A percentile compares a stretch with the other conserved stretches of the same genome.
Conservation (phyloP, 495 filamentous ascomycete genomes). For the Elaphomyces granulatus region DNA sequence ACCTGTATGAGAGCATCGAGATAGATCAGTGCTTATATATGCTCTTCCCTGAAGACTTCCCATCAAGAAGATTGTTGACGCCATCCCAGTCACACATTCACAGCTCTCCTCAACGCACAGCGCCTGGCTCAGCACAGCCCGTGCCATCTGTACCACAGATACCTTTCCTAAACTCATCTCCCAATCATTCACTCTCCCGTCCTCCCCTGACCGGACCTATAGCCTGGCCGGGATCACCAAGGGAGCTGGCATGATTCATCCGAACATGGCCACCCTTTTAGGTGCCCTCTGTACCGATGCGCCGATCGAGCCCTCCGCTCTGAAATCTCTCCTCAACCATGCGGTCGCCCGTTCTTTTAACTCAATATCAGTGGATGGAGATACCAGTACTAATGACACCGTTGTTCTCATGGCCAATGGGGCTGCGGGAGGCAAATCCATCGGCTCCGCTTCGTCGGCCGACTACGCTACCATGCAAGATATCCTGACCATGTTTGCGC, state of each 20-base stretch:
- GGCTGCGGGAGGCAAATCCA: constrained; percentile 62
- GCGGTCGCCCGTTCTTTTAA: constrained; percentile 85
- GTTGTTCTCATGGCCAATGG: constrained; percentile 90
- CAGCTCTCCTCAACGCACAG: constrained; percentile 60
- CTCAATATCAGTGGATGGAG: constrained; percentile 91
- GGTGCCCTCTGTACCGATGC: constrained; percentile 91
- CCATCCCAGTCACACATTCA: constrained; percentile 60
- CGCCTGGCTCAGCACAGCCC: constrained; percentile 74
- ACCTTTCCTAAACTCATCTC: constrained; percentile 97
- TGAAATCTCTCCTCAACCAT: constrained; percentile 54
- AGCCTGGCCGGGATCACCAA: constrained; percentile 91
- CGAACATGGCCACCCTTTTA: constrained; percentile 95
- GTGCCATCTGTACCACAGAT: constrained; percentile 96
- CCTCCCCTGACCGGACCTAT: constrained; percentile 57
- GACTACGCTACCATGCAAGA: constrained; percentile 52
- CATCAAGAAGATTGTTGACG: constrained; percentile 74
- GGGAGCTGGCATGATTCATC: constrained; percentile 98
- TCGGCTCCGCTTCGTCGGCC: constrained; percentile 37
- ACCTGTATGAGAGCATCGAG: too few relatives aligned
- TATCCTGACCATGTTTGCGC: constrained; percentile 61
- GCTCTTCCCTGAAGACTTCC: constrained; percentile 43
- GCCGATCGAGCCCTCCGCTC: constrained; percentile 52
- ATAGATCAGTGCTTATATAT: background rate
- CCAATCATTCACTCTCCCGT: constrained; percentile 69
- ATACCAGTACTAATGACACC: constrained; percentile 95